phyloP scores from a whole-genome alignment of 1,284 basidiomycete genomes.

The Microbotryum violaceum region DNA sequence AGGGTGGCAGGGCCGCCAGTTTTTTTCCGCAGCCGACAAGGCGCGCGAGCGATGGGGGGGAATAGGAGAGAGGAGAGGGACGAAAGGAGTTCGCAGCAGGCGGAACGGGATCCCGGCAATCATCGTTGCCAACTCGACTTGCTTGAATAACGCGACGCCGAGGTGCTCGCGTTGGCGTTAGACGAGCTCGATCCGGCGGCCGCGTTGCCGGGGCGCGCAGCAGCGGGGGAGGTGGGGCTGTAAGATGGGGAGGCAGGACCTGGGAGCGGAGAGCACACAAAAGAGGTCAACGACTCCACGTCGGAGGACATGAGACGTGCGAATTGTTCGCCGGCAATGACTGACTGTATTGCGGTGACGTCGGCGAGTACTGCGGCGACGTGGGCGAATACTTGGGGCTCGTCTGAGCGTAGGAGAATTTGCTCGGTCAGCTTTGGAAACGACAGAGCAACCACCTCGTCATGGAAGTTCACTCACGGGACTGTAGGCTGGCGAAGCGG shows the following conservation, averaged over 20 bases:
- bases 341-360: conserved; percentile 50
- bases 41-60: too few species aligned
- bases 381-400: conserved; percentile 13
- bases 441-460: not conserved
- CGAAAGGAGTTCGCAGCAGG: too few species aligned
- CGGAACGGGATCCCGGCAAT: too few species aligned
- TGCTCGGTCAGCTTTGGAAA: conserved; percentile 2
- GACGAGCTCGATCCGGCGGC: conserved; percentile 14
- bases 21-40: too few species aligned
- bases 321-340: too few species aligned
- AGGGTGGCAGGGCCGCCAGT: too few species aligned
- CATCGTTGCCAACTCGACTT: not conserved
- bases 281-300: too few species aligned
- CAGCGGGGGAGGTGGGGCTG: not conserved
- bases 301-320: too few species aligned
- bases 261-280: too few species aligned
- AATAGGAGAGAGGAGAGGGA: too few species aligned
- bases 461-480: too few species aligned
- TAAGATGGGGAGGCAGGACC: too few species aligned
- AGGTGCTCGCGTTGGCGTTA: not conserved
- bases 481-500: conserved; percentile 36
- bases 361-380: conserved; percentile 43
- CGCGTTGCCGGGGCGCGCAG: conserved; percentile 1
- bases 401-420: conserved; percentile 24
- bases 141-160: not conserved